Evolutionary conservation across 176 grass and related monocot species (phyloP).

Genomic region (Dendrocalamus sinicus): DNA sequence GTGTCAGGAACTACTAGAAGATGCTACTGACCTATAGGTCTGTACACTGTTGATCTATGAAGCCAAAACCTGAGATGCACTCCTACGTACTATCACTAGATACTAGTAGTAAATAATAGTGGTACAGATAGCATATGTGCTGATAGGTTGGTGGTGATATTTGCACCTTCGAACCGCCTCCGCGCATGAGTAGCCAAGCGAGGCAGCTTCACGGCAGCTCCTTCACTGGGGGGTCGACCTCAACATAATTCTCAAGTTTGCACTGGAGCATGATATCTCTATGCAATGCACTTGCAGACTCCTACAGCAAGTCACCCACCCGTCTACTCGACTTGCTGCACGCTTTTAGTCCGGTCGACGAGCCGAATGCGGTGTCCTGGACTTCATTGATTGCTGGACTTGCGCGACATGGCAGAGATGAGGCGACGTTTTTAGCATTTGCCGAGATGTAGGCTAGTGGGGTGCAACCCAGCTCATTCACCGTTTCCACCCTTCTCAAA

Average conservation of each 20-base stretch:
- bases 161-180: not conserved
- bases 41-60: too few relatives aligned
- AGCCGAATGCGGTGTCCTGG: slow-evolving; percentile 77
- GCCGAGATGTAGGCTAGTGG: slow-evolving; percentile 56
- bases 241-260: too few relatives aligned
- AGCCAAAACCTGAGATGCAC: too few relatives aligned
- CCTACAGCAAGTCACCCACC: slow-evolving; percentile 32
- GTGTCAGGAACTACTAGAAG: not conserved
- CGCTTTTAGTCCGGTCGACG: slow-evolving; percentile 44
- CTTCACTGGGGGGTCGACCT: not conserved
- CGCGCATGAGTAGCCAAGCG: too few relatives aligned
- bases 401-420: slow-evolving; percentile 37
- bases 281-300: too few relatives aligned
- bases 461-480: slow-evolving; percentile 78
- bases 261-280: too few relatives aligned
- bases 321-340: slow-evolving; percentile 45
- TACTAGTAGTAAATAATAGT: too few relatives aligned
- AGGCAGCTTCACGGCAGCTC: too few relatives aligned
- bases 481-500: slow-evolving; percentile 76
- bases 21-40: too few relatives aligned
- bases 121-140: not conserved
- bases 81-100: too few relatives aligned
- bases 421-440: slow-evolving; percentile 38
- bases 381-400: slow-evolving; percentile 64
- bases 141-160: not conserved